These are phyloP conservation scores for Citrus inodora DNA, from an alignment of 345 rosid genomes.

Conservation along the genomic window DNA sequence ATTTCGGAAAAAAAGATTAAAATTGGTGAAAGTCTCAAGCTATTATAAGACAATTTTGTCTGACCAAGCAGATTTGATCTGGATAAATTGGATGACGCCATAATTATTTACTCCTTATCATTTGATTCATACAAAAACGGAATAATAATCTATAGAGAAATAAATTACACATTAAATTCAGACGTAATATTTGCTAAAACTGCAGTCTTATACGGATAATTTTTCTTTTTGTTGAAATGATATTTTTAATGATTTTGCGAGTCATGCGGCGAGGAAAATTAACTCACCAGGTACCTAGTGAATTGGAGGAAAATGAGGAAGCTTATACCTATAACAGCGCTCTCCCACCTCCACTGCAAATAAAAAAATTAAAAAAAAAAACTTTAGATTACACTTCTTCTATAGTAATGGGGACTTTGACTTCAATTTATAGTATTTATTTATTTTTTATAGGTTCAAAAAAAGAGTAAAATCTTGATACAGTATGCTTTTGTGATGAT, in stretches of 20 bases:
- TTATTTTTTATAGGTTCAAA: too few species aligned
- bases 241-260: neutral
- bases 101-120: too few species aligned
- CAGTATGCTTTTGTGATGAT: neutral
- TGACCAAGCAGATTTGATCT: too few species aligned
- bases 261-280: neutral
- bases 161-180: too few species aligned
- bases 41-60: too few species aligned
- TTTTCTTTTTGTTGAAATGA: neutral
- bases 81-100: too few species aligned
- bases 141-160: too few species aligned
- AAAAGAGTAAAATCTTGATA: neutral
- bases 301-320: conserved; percentile 68
- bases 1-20: neutral
- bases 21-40: neutral
- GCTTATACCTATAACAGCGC: conserved; percentile 55
- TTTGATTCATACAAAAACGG: too few species aligned
- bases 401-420: neutral
- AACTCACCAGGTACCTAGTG: conserved; percentile 60
- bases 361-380: neutral
- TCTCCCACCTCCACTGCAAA: conserved; percentile 76
- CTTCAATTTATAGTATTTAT: neutral
- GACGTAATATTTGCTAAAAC: too few species aligned
- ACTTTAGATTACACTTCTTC: neutral
- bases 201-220: too few species aligned